Base-by-base conservation (phyloP, 352 stramenopile genomes). In the Phytophthora crassamura region DNA sequence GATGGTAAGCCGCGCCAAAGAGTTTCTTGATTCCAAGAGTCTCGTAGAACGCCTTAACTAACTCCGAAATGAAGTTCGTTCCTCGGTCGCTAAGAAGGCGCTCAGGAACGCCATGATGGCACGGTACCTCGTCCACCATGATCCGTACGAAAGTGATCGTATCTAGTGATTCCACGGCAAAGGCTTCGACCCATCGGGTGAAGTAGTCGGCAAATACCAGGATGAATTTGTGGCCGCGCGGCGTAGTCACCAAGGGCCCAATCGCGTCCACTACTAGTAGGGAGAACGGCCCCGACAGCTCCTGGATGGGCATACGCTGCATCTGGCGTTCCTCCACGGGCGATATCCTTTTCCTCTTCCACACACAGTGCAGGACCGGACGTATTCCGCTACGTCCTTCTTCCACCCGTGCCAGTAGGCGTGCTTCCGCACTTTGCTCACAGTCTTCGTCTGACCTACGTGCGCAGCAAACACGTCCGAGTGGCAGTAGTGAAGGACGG, bases 401-500 rank as follows among this genome's bases (percentile, higher is more conserved):
- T 32, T 32, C 28, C 28, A 32, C 5, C 28, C 41, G 6, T 32
- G 41, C 42, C 53, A 61, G 7, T 30, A 61, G 4, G 33, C 41
- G 6, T 61, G 28, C 28, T 32, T 32, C 5, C 41, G 40, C 5
- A 30, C 47, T 15, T 33, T 35, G 1, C n/a, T 5, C 14, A n/a
- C 43, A 1, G 18, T 41, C 28, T 16, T 11, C 0, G 41, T 10
- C 5, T 30, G 47, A 11, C 47, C 47, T 4, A 54, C 28, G 42
- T 33, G 6, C 34, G 28, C 30, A 1, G 28, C 28, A 32, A 32
- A 32, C 28, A 32, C 28, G 28, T 32, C 28, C 28, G 28, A 32
- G 5, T 61, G 41, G 34, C 53, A 61, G 32, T 40, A 61, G 10
- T 53, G 53, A 9, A 61, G 42, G 0, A 61, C 53, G 2, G 41